Evolutionary conservation across 306 rosid genomes (phyloP).

Genomic region (Inga leiocalycina): DNA sequence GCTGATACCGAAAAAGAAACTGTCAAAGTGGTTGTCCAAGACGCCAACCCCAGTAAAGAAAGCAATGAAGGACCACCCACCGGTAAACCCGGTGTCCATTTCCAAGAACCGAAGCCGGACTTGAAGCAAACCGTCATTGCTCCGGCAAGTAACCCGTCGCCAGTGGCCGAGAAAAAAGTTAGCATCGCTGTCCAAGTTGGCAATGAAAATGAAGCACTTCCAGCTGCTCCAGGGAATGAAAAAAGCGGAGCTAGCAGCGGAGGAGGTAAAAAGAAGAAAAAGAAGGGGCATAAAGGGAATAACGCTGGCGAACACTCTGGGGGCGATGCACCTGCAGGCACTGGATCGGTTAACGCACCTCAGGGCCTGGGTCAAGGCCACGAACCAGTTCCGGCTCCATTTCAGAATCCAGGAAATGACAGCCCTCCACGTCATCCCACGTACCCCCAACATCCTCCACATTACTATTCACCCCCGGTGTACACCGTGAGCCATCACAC

Average conservation of each 20-base stretch:
- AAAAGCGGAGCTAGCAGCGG: constrained; percentile 38
- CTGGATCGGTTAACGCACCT: constrained; percentile 39
- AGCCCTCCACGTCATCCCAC: constrained; percentile 45
- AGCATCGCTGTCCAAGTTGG: constrained; percentile 47
- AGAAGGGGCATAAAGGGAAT: constrained; percentile 51
- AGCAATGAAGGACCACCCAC: constrained; percentile 39
- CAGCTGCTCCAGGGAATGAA: constrained; percentile 20
- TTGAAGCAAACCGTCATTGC: constrained; percentile 44
- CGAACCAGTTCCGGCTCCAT: constrained; percentile 27
- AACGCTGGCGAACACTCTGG: constrained; percentile 30
- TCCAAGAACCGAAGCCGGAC: constrained; percentile 48
- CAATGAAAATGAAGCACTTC: constrained; percentile 22
- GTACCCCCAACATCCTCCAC: constrained; percentile 43
- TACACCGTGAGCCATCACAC: constrained; percentile 51
- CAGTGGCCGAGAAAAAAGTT: constrained; percentile 43
- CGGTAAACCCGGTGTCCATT: constrained; percentile 41
- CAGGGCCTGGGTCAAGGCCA: constrained; percentile 34
- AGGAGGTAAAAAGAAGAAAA: constrained; percentile 74
- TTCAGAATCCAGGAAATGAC: constrained; percentile 39
- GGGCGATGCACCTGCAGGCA: constrained; percentile 32
- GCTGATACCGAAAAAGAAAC: constrained; percentile 43
- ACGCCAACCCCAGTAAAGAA: constrained; percentile 6
- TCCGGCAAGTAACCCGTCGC: constrained; percentile 38
- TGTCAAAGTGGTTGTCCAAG: constrained; percentile 44
- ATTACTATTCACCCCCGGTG: constrained; percentile 40